A percentile compares a stretch with the other conserved stretches of the same genome.
phyloP scores from a whole-genome alignment of 371 early-diverging fungal species.

The Mortierella sp. region DNA sequence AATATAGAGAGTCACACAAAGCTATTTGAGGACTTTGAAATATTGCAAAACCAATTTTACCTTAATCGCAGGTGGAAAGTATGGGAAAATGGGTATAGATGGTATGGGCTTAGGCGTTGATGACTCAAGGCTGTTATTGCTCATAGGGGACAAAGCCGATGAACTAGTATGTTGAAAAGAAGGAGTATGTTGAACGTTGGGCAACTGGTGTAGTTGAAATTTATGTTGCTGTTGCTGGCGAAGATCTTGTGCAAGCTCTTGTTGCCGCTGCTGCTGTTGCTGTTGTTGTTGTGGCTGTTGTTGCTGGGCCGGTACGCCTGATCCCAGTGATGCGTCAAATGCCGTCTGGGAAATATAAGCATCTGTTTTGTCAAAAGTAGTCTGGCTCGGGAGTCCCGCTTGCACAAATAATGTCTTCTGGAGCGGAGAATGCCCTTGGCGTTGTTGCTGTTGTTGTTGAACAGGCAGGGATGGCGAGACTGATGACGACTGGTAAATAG shows the following conservation, averaged over 20 bases:
- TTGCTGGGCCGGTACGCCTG: background rate
- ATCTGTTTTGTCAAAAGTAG: background rate
- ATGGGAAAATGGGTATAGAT: slow-evolving; percentile 46
- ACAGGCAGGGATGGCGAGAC: background rate
- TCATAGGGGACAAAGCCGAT: background rate
- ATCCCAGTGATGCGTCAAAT: background rate
- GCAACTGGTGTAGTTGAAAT: too few species aligned
- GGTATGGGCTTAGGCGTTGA: slow-evolving; percentile 13
- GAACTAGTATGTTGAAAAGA: background rate
- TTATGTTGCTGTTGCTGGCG: slow-evolving; percentile 8
- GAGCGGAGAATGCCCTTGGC: background rate
- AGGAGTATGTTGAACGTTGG: background rate
- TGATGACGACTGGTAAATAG: background rate
- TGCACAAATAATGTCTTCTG: background rate
- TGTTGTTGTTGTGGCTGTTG: background rate
- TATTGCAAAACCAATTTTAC: slow-evolving; percentile 16
- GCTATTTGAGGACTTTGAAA: too few species aligned
- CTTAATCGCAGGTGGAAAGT: slow-evolving; percentile 52
- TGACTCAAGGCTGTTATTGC: background rate
- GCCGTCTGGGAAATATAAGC: background rate
- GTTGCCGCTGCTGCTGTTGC: slow-evolving; percentile 4
- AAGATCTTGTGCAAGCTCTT: background rate
- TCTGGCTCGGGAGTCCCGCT: background rate
- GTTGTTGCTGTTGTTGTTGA: background rate
- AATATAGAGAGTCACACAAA: too few species aligned